These are phyloP conservation scores for Chaetomium tenue DNA, from an alignment of 495 filamentous ascomycete genomes.

Conservation along the genomic window DNA sequence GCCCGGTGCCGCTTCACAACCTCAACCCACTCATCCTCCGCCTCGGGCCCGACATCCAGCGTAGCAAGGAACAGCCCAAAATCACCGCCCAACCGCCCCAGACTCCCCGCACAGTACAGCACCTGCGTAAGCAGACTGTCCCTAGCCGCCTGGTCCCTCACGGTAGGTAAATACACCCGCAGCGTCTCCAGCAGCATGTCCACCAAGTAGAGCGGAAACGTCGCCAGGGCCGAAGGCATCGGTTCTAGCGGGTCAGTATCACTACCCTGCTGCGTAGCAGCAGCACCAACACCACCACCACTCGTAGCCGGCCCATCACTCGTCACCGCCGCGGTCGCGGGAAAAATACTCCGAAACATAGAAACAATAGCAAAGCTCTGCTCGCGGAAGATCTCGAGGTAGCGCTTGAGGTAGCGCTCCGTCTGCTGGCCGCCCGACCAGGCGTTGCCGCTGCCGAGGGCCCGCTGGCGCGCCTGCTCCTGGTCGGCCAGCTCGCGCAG, in stretches of 20 bases:
- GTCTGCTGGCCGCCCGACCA: conserved; percentile 87
- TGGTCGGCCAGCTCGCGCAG: conserved; percentile 86
- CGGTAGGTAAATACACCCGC: conserved; percentile 73
- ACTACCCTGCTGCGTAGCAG: background rate
- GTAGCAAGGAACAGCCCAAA: conserved; percentile 84
- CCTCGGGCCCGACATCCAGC: conserved; percentile 54
- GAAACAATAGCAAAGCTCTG: conserved; percentile 94
- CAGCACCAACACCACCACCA: background rate
- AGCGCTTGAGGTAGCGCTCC: conserved; percentile 89
- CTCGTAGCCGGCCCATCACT: background rate
- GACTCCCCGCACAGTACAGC: conserved; percentile 89
- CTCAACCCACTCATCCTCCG: conserved; percentile 80
- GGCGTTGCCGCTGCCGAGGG: conserved; percentile 31
- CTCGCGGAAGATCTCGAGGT: conserved; percentile 97
- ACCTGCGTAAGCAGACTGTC: conserved; percentile 94
- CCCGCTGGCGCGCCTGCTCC: conserved; percentile 57
- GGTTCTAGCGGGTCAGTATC: conserved; percentile 60
- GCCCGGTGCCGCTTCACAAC: conserved; percentile 86
- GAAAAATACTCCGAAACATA: conserved; percentile 88
- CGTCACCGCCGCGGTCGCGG: conserved; percentile 39
- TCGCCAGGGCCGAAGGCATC: conserved; percentile 73
- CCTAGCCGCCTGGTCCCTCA: conserved; percentile 71
- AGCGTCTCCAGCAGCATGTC: conserved; percentile 77
- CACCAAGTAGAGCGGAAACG: conserved; percentile 84
- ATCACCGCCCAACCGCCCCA: conserved; percentile 88